These are phyloP conservation scores for Geotrichum bryndzae DNA, from an alignment of 1,139 yeast species.

Conservation along the genomic window DNA sequence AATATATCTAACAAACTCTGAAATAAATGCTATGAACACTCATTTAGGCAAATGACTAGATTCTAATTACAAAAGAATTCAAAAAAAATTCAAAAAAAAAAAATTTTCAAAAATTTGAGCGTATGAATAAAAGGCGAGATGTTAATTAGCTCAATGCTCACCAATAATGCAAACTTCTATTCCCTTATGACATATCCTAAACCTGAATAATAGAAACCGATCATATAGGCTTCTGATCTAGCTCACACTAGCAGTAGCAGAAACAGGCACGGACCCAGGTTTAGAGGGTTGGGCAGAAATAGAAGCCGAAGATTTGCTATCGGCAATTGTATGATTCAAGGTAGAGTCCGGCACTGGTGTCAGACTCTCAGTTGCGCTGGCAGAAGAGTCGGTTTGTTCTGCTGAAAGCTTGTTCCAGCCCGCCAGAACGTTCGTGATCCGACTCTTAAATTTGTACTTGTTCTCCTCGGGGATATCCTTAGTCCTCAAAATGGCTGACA, in stretches of 20 bases:
- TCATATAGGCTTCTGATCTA: background rate
- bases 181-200: background rate
- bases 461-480: conserved; percentile 28
- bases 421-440: conserved; percentile 27
- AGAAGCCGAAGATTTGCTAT: background rate
- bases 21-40: too few relatives aligned
- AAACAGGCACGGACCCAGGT: conserved; percentile 2
- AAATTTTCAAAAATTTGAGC: background rate
- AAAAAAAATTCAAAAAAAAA: background rate
- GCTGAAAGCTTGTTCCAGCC: conserved; percentile 26
- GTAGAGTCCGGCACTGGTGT: background rate
- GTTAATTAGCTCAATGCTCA: background rate
- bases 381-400: background rate
- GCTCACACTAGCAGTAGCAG: conserved; percentile 1
- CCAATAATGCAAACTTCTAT: background rate
- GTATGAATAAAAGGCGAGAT: background rate
- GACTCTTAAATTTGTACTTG: conserved; percentile 25
- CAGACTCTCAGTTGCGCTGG: background rate
- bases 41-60: too few relatives aligned
- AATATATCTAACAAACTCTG: too few relatives aligned
- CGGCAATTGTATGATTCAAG: background rate
- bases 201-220: background rate
- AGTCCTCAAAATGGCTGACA: conserved; percentile 28
- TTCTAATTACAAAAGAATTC: background rate
- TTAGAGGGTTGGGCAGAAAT: background rate